Evolutionary conservation across 2,329 filamentous ascomycete species (phyloP), one percentile per base, ranked within the genome.

Genomic region (Xylariales sp.): DNA sequence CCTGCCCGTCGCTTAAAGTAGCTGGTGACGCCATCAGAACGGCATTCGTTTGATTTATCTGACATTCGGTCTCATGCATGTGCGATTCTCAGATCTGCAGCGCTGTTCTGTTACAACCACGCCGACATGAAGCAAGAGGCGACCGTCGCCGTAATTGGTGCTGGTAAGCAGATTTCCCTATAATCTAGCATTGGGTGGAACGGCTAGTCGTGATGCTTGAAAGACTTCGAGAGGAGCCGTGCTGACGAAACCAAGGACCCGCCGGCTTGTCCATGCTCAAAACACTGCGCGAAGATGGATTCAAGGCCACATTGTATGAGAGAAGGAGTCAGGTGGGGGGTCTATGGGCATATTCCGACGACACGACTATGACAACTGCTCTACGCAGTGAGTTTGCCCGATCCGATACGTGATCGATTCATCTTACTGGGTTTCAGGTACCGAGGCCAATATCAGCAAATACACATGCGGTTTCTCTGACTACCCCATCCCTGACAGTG

Each of bases 241-340:
- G 11, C 18, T 28, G 25, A 37, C 4, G 28, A 28, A 24, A 10
- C 24, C 16, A 10, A 59, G 56, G 57, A 2, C 44, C 56, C 1
- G 47, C 53, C 1, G 56, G 56, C 4, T 40, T 60, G 15, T 55
- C 55, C 8, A 53, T 54, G 43, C 45, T 63, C 24, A 69, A 70
- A 48, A 62, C 58, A 4, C 50, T 70, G 8, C 55, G 56, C 10
- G 65, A 68, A 39, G 65, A 66, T 51, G 66, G 65, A 2, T 69
- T 69, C 43, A 49, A 57, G n/a, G 64, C 59, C 4, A 63, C 59
- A 2, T 48, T 55, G 1, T 67, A 57, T 36, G 65, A 70, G 49
- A 53, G 60, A 15, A 50, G 63, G n/a, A 44, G 45, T 10, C 54
- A 58, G 28, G 61, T 67, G 13, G 66, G 66, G n/a, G 66, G 65